Base-by-base conservation (phyloP, 192 early-diverging fungal species). In the Coemansia sp. region DNA sequence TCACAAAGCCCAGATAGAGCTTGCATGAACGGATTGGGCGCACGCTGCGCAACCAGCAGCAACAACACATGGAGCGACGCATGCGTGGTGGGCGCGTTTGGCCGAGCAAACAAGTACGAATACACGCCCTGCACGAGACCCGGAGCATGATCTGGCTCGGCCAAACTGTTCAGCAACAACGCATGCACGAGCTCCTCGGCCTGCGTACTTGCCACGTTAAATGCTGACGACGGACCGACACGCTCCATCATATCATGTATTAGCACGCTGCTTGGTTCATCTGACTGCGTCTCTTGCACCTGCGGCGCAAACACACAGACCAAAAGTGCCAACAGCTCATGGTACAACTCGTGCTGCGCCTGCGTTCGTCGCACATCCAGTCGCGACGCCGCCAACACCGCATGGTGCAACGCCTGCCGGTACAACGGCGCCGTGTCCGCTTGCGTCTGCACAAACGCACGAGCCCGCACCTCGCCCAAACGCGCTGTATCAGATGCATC, bases 101-200 rank as follows among this genome's bases (percentile, higher is more conserved):
- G 26, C 1, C 79, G 69, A 20, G 74, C 68, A 35, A 82, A 82
- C 60, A 82, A 47, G 23, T 69, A 82, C 57, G 69, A 61, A 51
- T 82, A 82, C n/a, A 74, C 74, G 55, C 74, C 76, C 18, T 57
- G 54, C 3, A 82, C 68, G 37, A 82, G 52, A 1, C 79, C 74
- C 23, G 66, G 69, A 2, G 78, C 57, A 2, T 62, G 52, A 3
- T 56, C 24, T 13, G 73, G 66, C 19, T 69, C 54, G 20, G 71
- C 69, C 6, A 68, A 41, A 14, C 64, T 69, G 13, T 64, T 64
- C 14, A 64, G 32, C n/a, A 82, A 35, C 45, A 82, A 32, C 0
- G 73, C 64, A 7, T 65, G 51, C 2, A 73, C 50, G 4, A 51
- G 19, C 20, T 66, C 74, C 16, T 73, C 66, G 4, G 79, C 79